Evolutionary conservation across 768 basidiomycete genomes (phyloP), one percentile per base, ranked within the genome.

Genomic region (Rhodotorula toruloides): DNA sequence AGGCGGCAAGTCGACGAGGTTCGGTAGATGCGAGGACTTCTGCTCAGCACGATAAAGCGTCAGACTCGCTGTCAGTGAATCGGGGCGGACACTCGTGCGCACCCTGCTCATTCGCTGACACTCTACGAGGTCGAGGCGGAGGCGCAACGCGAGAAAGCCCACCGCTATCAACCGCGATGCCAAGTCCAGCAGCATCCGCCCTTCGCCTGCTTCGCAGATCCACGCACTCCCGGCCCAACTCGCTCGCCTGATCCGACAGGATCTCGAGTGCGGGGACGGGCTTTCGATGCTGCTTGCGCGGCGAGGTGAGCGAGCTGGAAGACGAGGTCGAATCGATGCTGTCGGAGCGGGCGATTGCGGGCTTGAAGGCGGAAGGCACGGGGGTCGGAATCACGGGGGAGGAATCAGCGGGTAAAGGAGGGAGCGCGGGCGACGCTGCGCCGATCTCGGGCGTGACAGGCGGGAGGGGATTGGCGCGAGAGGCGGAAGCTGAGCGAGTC

Each of bases 1-100:
- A 49, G 9, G 31, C 54, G 16, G n/a, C n/a, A n/a, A n/a, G n/a
- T 54, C 58, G 46, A 53, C 58, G 31, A 53, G 39, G 19, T 50
- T 37, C 27, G 63, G 56, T 25, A 56, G 58, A 11, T 32, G 14
- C 9, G 17, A 25, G 10, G 32, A 7, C 42, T n/a, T n/a, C n/a
- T n/a, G n/a, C n/a, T n/a, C n/a, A n/a, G n/a, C n/a, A n/a, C n/a
- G n/a, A n/a, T n/a, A n/a, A n/a, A n/a, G n/a, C n/a, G n/a, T n/a
- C n/a, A n/a, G n/a, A n/a, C n/a, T n/a, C n/a, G n/a, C n/a, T n/a
- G n/a, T n/a, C n/a, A n/a, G n/a, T n/a, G n/a, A n/a, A n/a, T n/a
- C n/a, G n/a, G n/a, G n/a, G n/a, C n/a, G n/a, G n/a, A n/a, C n/a
- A n/a, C n/a, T n/a, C n/a, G n/a, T n/a, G n/a, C n/a, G n/a, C n/a